phyloP scores from a whole-genome alignment of 2,329 filamentous ascomycete species.

The Aschersonia sp. region DNA sequence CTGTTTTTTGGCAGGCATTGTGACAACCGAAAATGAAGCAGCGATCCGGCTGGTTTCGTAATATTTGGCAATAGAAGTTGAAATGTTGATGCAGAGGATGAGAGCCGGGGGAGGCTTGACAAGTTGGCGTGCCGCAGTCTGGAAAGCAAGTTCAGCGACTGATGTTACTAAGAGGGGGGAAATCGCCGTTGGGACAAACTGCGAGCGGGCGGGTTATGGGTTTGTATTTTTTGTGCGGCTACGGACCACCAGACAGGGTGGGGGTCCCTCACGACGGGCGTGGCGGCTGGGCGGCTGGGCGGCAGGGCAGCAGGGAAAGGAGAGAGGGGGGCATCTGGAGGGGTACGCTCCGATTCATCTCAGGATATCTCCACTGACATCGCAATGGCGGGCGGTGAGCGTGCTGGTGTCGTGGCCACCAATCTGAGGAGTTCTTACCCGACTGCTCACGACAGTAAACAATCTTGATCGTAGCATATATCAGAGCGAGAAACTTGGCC shows the following conservation, averaged over 20 bases:
- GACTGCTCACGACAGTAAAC: no score
- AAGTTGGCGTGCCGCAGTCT: not conserved
- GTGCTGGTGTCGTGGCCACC: no score
- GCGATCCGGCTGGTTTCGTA: not conserved
- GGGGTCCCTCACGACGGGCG: no score
- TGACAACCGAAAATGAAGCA: conserved; percentile 10
- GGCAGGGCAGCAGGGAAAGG: no score
- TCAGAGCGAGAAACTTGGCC: no score
- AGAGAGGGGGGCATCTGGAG: not conserved
- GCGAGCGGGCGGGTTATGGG: not conserved
- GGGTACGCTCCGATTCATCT: no score
- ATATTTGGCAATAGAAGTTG: not conserved
- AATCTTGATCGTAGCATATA: no score
- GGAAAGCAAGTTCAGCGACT: not conserved
- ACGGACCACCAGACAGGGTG: not conserved
- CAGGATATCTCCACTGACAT: no score
- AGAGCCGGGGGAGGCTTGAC: no score
- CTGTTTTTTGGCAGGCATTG: conserved; percentile 27
- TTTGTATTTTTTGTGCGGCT: not conserved
- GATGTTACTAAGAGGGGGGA: not conserved
- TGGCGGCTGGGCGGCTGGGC: not conserved
- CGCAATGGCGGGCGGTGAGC: no score
- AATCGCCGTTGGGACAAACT: not conserved
- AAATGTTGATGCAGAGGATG: not conserved
- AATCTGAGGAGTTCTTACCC: no score